phyloP scores from a whole-genome alignment of 2,329 filamentous ascomycete genomes.

The Dendrostoma leiphaemia region DNA sequence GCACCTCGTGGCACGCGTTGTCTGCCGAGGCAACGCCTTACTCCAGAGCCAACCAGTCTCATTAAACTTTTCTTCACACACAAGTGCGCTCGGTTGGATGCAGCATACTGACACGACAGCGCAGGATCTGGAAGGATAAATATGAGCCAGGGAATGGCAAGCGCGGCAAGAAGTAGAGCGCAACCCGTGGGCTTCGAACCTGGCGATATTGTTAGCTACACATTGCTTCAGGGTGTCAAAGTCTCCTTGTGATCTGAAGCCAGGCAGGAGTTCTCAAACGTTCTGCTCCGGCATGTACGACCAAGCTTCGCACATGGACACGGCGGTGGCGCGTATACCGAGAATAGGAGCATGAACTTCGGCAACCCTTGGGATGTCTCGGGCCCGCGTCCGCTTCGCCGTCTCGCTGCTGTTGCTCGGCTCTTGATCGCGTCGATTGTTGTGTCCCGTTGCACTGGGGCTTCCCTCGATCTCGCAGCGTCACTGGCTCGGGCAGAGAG shows the following conservation, averaged over 20 bases:
- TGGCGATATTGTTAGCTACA: background rate
- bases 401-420: background rate
- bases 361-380: background rate
- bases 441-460: background rate
- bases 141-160: constrained; percentile 59
- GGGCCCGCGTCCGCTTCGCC: background rate
- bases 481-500: background rate
- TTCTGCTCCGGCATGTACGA: background rate
- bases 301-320: background rate
- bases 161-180: constrained; percentile 41
- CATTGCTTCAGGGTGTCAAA: background rate
- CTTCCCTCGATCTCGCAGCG: background rate
- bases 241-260: background rate
- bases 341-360: background rate
- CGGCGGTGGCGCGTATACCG: background rate
- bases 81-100: background rate
- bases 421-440: background rate
- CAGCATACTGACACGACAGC: background rate
- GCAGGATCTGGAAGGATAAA: constrained; percentile 99
- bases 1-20: background rate
- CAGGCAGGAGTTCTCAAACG: background rate
- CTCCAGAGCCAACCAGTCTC: background rate
- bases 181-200: no score
- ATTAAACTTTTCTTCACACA: background rate
- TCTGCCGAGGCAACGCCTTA: background rate